These are phyloP conservation scores for Caryopteris hybrid DNA, from an alignment of 305 asterid species.

Conservation along the genomic window DNA sequence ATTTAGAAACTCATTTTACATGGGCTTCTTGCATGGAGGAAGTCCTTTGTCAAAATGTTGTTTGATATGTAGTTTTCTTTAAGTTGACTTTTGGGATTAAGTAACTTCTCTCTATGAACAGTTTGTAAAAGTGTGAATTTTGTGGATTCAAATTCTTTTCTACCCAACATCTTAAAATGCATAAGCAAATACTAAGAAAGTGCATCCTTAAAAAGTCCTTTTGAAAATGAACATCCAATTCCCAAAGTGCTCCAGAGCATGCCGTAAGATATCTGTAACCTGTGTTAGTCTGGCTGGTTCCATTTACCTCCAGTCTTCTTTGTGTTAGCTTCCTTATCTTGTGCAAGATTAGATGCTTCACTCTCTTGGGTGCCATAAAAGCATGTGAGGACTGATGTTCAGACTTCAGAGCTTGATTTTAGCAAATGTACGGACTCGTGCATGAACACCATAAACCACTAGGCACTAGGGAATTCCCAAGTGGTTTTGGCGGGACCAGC, in stretches of 20 bases:
- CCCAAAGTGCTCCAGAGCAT: background rate
- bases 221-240: background rate
- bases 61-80: background rate
- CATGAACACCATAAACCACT: background rate
- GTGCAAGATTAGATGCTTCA: conserved; percentile 3
- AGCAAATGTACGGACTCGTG: background rate
- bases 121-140: background rate
- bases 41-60: background rate
- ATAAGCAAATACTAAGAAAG: background rate
- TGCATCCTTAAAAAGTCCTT: background rate
- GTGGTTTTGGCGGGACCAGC: background rate
- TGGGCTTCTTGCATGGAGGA: background rate
- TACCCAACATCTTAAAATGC: background rate
- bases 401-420: background rate
- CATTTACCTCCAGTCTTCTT: background rate
- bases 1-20: background rate
- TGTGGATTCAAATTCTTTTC: background rate
- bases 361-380: conserved; percentile 1
- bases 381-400: background rate
- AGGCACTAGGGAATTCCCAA: background rate
- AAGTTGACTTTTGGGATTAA: background rate
- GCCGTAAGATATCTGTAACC: background rate
- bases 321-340: background rate
- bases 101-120: background rate
- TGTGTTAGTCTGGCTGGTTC: conserved; percentile 6